Evolutionary conservation across 1,284 basidiomycete genomes (phyloP).

Genomic region (Crepidotus sp.): DNA sequence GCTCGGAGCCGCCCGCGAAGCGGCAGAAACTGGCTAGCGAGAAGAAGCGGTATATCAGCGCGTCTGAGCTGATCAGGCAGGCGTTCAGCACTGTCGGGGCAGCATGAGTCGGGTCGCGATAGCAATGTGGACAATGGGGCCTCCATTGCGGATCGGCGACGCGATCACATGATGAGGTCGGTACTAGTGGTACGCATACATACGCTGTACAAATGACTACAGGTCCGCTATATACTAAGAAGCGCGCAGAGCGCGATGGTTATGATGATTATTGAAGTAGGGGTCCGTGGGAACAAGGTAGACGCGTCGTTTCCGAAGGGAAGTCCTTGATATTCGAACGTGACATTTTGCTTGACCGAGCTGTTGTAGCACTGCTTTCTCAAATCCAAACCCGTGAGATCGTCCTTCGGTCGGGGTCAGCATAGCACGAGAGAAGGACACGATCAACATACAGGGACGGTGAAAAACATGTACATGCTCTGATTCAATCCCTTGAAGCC

Average conservation of each 20-base stretch:
- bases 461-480: slow-evolving; percentile 25
- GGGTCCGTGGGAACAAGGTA: neutral
- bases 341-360: slow-evolving; percentile 13
- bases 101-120: too few species aligned
- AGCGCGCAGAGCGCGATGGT: neutral
- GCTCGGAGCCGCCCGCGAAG: too few species aligned
- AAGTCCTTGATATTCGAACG: slow-evolving; percentile 11
- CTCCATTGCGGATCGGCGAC: too few species aligned
- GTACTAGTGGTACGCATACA: neutral
- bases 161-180: slow-evolving; percentile 13
- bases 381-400: slow-evolving; percentile 11
- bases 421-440: neutral
- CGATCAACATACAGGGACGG: slow-evolving; percentile 6
- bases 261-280: neutral
- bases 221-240: neutral
- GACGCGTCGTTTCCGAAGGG: slow-evolving; percentile 9
- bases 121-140: too few species aligned
- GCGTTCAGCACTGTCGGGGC: too few species aligned
- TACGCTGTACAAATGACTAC: too few species aligned
- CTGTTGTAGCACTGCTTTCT: slow-evolving; percentile 11
- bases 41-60: too few species aligned
- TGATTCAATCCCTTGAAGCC: slow-evolving; percentile 24
- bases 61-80: too few species aligned
- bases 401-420: neutral
- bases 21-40: too few species aligned